Evolutionary conservation across 2,329 filamentous ascomycete species (phyloP).

Genomic region (Rutstroemia sp.): DNA sequence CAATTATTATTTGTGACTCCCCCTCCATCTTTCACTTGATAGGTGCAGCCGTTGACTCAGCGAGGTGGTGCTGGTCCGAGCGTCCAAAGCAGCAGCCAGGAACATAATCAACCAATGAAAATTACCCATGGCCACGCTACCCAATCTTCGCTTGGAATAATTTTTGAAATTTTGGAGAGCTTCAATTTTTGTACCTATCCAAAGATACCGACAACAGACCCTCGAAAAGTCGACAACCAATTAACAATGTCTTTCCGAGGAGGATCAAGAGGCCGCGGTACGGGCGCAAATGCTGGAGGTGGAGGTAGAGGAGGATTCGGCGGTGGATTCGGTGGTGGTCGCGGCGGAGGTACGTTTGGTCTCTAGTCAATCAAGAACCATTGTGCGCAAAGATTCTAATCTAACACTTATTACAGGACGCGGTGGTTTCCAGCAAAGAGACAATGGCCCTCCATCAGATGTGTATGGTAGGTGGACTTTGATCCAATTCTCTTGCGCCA

Average conservation of each 20-base stretch:
- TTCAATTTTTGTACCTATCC: slow-evolving; percentile 18
- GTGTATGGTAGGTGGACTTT: slow-evolving; percentile 43
- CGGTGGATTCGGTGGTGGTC: slow-evolving; percentile 32
- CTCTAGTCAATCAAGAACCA: slow-evolving; percentile 10
- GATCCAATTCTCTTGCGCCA: not conserved
- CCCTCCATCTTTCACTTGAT: not conserved
- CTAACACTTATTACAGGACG: slow-evolving; percentile 39
- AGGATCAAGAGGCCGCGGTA: slow-evolving; percentile 51
- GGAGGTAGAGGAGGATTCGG: slow-evolving; percentile 36
- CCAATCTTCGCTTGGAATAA: slow-evolving; percentile 11
- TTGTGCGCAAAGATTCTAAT: slow-evolving; percentile 14
- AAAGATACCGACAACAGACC: slow-evolving; percentile 34
- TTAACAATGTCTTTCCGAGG: slow-evolving; percentile 35
- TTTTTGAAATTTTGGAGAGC: slow-evolving; percentile 12
- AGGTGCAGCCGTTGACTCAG: not conserved
- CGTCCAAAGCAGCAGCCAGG: not conserved
- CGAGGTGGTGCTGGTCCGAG: not conserved
- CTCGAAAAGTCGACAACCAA: slow-evolving; percentile 6
- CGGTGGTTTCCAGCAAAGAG: slow-evolving; percentile 52
- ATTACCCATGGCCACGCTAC: slow-evolving; percentile 1
- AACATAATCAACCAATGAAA: not conserved
- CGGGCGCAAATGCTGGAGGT: slow-evolving; percentile 42
- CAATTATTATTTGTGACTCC: slow-evolving; percentile 5
- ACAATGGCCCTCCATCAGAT: slow-evolving; percentile 54
- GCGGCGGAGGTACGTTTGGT: slow-evolving; percentile 33